phyloP scores from a whole-genome alignment of 768 basidiomycete genomes.

The Wakefieldia striispora region DNA sequence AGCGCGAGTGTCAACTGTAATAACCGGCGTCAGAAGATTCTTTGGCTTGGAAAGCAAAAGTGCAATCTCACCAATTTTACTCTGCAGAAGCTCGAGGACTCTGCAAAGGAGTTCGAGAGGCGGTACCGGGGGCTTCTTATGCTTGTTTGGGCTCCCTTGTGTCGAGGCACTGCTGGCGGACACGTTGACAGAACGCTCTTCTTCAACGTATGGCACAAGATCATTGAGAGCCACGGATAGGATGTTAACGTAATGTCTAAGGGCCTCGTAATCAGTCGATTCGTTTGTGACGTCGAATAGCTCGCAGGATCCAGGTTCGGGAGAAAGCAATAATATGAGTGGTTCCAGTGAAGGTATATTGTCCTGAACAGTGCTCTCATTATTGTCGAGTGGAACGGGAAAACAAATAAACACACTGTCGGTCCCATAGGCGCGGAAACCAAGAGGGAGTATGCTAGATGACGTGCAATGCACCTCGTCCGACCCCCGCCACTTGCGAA shows the following conservation, averaged over 20 bases:
- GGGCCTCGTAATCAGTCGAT: conserved; percentile 58
- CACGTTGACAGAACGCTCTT: conserved; percentile 36
- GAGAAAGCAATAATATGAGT: conserved; percentile 49
- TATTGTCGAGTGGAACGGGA: neutral
- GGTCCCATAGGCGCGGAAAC: neutral
- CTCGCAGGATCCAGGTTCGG: conserved; percentile 37
- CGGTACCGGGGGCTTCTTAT: conserved; percentile 32
- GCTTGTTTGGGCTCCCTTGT: conserved; percentile 27
- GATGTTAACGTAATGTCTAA: conserved; percentile 54
- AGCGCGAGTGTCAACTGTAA: conserved; percentile 67
- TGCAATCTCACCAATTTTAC: conserved; percentile 54
- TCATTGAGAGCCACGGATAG: conserved; percentile 59
- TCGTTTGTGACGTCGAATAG: conserved; percentile 54
- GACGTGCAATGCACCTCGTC: conserved; percentile 54
- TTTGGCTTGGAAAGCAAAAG: neutral
- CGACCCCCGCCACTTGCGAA: conserved; percentile 50
- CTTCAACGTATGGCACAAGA: conserved; percentile 52
- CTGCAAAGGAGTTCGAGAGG: conserved; percentile 49
- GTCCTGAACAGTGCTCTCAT: conserved; percentile 31
- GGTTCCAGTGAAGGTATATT: conserved; percentile 50
- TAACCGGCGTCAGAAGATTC: neutral
- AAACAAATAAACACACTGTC: conserved; percentile 14
- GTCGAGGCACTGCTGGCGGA: conserved; percentile 7
- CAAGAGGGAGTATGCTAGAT: conserved; percentile 47
- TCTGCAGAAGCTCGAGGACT: conserved; percentile 52